Conservation (phyloP, 2,329 filamentous ascomycete genomes). For the Alternaria brassicicola region DNA sequence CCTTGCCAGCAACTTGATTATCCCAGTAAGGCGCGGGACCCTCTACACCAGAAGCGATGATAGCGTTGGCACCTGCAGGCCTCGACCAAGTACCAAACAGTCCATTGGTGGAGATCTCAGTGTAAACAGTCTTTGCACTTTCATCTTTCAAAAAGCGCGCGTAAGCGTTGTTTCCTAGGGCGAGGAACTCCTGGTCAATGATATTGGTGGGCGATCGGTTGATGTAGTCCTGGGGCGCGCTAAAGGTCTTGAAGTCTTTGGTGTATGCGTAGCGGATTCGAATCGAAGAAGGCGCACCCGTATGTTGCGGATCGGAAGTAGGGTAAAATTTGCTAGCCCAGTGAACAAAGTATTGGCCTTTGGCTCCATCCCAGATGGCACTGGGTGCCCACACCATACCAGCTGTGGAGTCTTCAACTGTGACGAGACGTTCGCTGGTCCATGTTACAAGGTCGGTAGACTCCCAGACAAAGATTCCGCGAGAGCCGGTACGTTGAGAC, state of each 20-base stretch:
- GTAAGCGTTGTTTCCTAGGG: conserved; percentile 53
- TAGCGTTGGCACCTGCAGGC: conserved; percentile 52
- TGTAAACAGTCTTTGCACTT: conserved; percentile 58
- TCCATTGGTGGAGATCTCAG: conserved; percentile 56
- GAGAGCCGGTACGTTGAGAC: conserved; percentile 58
- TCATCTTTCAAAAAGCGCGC: conserved; percentile 64
- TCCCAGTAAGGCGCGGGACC: conserved; percentile 45
- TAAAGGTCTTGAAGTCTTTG: conserved; percentile 61
- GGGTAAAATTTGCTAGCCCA: conserved; percentile 58
- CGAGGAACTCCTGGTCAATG: conserved; percentile 64
- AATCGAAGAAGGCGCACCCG: conserved; percentile 52
- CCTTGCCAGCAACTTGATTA: conserved; percentile 39
- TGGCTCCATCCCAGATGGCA: conserved; percentile 59
- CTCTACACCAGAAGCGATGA: conserved; percentile 45
- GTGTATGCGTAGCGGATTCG: conserved; percentile 63
- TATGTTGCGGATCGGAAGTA: conserved; percentile 56
- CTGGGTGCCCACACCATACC: conserved; percentile 67
- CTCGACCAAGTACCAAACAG: conserved; percentile 61
- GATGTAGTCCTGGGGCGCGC: conserved; percentile 58
- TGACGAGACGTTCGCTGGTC: conserved; percentile 56
- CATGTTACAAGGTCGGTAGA: conserved; percentile 59
- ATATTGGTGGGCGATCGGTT: conserved; percentile 56
- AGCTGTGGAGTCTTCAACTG: conserved; percentile 59
- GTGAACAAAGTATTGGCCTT: conserved; percentile 56
- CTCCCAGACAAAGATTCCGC: conserved; percentile 63